These are phyloP conservation scores for Termitomyces sp. DNA, from an alignment of 768 basidiomycete species.

Conservation along the genomic window DNA sequence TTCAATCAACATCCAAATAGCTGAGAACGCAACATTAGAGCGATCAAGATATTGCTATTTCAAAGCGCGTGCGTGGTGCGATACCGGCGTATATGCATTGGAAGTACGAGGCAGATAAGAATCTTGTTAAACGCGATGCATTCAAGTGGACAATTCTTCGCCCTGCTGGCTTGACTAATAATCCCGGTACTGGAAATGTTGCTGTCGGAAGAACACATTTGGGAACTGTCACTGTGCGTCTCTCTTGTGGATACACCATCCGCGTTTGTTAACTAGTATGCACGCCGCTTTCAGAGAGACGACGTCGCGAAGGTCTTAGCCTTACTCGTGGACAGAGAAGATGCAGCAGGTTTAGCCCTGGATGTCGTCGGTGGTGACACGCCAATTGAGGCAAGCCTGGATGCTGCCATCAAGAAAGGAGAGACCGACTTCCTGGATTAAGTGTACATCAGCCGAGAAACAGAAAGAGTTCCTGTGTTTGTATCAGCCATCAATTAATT, in stretches of 20 bases:
- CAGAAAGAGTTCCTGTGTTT: not conserved
- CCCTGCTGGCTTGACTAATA: slow-evolving; percentile 52
- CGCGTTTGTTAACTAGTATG: not conserved
- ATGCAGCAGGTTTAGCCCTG: slow-evolving; percentile 50
- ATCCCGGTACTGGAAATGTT: slow-evolving; percentile 44
- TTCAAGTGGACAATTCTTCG: slow-evolving; percentile 67
- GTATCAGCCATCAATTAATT: too few relatives aligned
- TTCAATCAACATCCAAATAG: not conserved
- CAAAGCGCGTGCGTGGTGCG: slow-evolving; percentile 35
- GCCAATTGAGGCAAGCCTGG: slow-evolving; percentile 39
- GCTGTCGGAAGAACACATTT: slow-evolving; percentile 50
- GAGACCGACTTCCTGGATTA: slow-evolving; percentile 36
- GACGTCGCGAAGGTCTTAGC: slow-evolving; percentile 51
- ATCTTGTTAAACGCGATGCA: slow-evolving; percentile 37
- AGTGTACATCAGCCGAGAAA: not conserved
- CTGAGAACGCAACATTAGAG: slow-evolving; percentile 21
- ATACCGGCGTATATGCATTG: slow-evolving; percentile 42
- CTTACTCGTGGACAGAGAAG: slow-evolving; percentile 41
- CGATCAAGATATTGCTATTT: slow-evolving; percentile 37
- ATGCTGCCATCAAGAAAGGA: slow-evolving; percentile 43
- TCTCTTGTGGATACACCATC: too few relatives aligned
- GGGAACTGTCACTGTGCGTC: slow-evolving; percentile 41
- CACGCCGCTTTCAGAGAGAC: slow-evolving; percentile 21
- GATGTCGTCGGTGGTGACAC: slow-evolving; percentile 54
- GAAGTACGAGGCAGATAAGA: slow-evolving; percentile 48